Base-by-base conservation (phyloP, 2,329 filamentous ascomycete species). In the Aspergillus sp. region DNA sequence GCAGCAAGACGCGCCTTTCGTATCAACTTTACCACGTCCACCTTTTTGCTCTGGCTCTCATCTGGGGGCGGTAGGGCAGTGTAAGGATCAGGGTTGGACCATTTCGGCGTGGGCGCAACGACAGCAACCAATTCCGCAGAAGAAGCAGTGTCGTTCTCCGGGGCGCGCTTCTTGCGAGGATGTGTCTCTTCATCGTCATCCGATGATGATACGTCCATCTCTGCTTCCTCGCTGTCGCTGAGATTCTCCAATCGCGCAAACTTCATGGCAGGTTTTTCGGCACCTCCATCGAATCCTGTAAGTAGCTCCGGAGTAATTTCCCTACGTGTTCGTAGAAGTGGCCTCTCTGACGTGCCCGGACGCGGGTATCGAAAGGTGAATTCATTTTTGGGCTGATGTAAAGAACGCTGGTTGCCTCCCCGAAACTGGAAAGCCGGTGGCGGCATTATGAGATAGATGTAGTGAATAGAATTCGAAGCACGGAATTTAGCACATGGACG, bases 51-150 rank as follows among this genome's bases (percentile, higher is more conserved):
- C 45, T 86, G 83, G 5, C 81, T 83, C 58, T 93, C 90, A 66
- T 93, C 90, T 0, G 89, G 86, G 7, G 92, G 93, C 8, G 94
- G 94, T 9, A 97, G 82, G 2, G 87, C 91, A 6, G 92, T 96
- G 77, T 98, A 97, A 0, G 93, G 93, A 74, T 98, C 94, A 3
- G 94, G 93, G 69, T 98, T 98, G 4, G 93, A 97, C 94, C 94
- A 98, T 75, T 91, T 93, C 3, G 93, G 92, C 5, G 74, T 79
- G 48, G 72, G 70, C 17, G 66, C 59, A 11, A 65, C 57, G 7
- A 62, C 57, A 7, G 62, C 53, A 11, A 74, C 77, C 57, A 70
- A 7, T 22, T 54, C 68, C 15, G 69, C 53, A 38, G 63, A 54
- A 13, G 60, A 61, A 6, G 61, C 57, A 31, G 65, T 64, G 25